Conservation (phyloP, 257 asterid species). For the Solanum virginianum region DNA sequence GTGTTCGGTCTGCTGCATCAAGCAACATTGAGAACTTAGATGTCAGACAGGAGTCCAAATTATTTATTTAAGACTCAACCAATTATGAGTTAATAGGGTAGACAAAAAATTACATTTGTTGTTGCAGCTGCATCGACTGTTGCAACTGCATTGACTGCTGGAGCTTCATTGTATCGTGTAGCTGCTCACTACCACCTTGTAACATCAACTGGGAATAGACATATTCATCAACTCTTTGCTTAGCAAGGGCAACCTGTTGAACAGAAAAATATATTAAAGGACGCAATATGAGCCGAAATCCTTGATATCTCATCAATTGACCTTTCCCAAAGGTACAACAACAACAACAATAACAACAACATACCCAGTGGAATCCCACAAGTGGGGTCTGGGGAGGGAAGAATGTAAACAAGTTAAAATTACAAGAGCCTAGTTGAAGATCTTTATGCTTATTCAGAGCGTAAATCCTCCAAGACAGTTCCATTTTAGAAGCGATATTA, state of each 20-base stretch:
- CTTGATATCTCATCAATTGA: not conserved
- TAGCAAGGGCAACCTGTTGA: conserved; percentile 66
- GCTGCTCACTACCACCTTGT: conserved; percentile 46
- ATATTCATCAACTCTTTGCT: conserved; percentile 84
- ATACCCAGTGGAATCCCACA: no score
- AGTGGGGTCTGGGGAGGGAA: no score
- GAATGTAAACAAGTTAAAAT: not conserved
- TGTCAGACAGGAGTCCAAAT: not conserved
- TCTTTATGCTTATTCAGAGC: not conserved
- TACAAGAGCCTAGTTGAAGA: not conserved
- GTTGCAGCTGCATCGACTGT: conserved; percentile 15
- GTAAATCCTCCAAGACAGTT: not conserved
- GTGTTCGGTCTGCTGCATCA: conserved; percentile 54
- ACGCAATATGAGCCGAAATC: not conserved
- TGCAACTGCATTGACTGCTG: conserved; percentile 15
- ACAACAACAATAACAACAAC: no score
- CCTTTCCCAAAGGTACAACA: not conserved
- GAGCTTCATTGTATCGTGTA: conserved; percentile 8
- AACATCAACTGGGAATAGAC: conserved; percentile 78
- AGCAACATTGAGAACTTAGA: not conserved
- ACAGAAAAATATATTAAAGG: not conserved
- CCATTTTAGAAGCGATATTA: not conserved
- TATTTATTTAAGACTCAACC: not conserved
- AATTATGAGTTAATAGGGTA: not conserved
- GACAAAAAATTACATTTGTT: conserved; percentile 21